phyloP scores from a whole-genome alignment of 768 basidiomycete genomes.

The Chiua virens region DNA sequence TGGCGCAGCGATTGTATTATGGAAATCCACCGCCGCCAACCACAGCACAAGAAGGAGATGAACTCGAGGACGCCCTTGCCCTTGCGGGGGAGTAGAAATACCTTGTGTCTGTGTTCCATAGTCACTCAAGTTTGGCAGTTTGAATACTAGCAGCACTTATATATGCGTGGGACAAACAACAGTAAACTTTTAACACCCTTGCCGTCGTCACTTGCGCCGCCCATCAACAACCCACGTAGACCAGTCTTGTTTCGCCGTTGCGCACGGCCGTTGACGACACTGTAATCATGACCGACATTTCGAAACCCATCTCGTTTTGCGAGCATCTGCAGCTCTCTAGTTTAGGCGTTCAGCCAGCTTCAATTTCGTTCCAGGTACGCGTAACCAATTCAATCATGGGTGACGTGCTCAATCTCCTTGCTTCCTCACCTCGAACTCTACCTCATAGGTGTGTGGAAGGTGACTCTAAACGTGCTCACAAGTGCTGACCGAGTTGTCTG shows the following conservation, averaged over 20 bases:
- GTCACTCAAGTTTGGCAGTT: too few species aligned
- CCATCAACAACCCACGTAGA: conserved; percentile 24
- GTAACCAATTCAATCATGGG: conserved; percentile 33
- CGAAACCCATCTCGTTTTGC: conserved; percentile 84
- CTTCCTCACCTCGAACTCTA: background rate
- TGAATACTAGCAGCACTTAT: too few species aligned
- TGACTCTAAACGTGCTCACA: background rate
- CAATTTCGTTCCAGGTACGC: conserved; percentile 92
- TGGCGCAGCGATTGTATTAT: conserved; percentile 72
- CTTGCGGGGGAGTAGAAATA: conserved; percentile 54
- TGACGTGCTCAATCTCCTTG: conserved; percentile 17
- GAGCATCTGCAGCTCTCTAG: conserved; percentile 94
- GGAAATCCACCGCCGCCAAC: conserved; percentile 65
- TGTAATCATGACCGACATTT: conserved; percentile 28
- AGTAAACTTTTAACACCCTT: conserved; percentile 29
- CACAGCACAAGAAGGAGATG: conserved; percentile 49
- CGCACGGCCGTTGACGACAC: conserved; percentile 19
- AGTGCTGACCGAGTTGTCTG: conserved; percentile 2
- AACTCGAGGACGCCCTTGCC: conserved; percentile 73
- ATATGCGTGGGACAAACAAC: conserved; percentile 30
- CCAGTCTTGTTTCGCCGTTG: conserved; percentile 11
- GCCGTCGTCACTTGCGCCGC: conserved; percentile 4
- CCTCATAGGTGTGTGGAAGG: conserved; percentile 20
- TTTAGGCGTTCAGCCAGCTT: conserved; percentile 92
- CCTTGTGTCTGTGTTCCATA: background rate